Percentiles rank a stretch among this genome's conserved stretches.
phyloP scores from a whole-genome alignment of 495 filamentous ascomycete species.

The Daldinia concentrica region DNA sequence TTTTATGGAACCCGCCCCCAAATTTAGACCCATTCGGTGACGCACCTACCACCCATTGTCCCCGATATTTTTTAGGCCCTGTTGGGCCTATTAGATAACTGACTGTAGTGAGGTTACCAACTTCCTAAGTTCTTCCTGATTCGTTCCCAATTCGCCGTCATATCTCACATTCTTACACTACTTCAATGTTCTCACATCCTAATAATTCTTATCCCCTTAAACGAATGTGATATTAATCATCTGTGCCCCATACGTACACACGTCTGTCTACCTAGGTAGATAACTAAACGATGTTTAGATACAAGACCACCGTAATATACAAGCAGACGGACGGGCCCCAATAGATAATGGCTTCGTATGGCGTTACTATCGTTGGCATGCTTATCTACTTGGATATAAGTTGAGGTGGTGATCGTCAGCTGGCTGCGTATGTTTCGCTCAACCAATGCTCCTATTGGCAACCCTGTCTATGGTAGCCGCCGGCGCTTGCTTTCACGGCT shows the following conservation, averaged over 20 bases:
- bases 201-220: not conserved
- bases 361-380: not conserved
- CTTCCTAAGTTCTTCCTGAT: not conserved
- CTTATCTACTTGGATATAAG: not conserved
- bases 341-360: not conserved
- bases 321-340: not conserved
- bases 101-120: not conserved
- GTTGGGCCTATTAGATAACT: not conserved
- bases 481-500: conserved; percentile 24
- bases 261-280: too few species aligned
- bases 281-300: not conserved
- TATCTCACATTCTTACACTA: conserved; percentile 15
- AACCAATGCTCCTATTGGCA: conserved; percentile 22
- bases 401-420: conserved; percentile 21
- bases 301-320: not conserved
- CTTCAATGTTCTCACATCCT: not conserved
- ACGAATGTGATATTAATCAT: not conserved
- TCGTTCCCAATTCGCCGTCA: conserved; percentile 3
- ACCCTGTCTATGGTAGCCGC: conserved; percentile 20
- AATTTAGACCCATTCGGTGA: conserved; percentile 27
- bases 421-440: conserved; percentile 1
- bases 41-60: conserved; percentile 26
- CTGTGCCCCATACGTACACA: not conserved
- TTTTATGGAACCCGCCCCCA: conserved; percentile 32
- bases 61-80: not conserved